Evolutionary conservation across 129 eudicot genomes (phyloP).

Genomic region (Heracleum sosnowskyi): DNA sequence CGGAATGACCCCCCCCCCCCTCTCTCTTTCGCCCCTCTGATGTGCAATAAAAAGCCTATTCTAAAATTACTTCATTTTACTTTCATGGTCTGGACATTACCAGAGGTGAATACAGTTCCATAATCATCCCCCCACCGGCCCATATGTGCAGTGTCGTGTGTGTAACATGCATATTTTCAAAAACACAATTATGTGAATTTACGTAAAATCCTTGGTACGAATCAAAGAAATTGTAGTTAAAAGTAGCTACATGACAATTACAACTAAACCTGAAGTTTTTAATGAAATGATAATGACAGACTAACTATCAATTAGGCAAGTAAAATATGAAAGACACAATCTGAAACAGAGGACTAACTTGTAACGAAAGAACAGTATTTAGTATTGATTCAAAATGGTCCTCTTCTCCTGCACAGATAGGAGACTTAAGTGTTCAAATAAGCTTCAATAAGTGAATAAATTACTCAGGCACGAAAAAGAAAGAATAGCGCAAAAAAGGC

Average conservation of each 20-base stretch:
- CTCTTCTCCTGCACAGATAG: conserved; percentile 45
- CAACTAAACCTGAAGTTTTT: neutral
- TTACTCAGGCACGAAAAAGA: neutral
- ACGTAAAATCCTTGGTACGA: neutral
- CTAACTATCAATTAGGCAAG: neutral
- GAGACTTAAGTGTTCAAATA: conserved; percentile 14
- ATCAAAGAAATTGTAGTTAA: neutral
- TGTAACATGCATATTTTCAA: neutral
- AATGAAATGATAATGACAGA: neutral
- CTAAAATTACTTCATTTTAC: too few relatives aligned
- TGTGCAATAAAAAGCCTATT: too few relatives aligned
- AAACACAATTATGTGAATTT: neutral
- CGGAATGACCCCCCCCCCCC: too few relatives aligned
- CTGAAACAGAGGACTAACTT: neutral
- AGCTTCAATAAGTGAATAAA: neutral
- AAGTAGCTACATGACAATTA: neutral
- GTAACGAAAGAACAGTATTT: conserved; percentile 40
- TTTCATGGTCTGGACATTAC: too few relatives aligned
- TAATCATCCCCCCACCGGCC: too few relatives aligned
- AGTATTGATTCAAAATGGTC: conserved; percentile 42
- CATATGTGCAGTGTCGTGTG: neutral
- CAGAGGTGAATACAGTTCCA: too few relatives aligned
- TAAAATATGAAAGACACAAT: neutral
- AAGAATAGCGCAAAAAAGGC: neutral
- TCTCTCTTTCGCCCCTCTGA: too few relatives aligned